These are phyloP conservation scores for Verticillium longisporum DNA, from an alignment of 2,329 filamentous ascomycete genomes.

Conservation along the genomic window DNA sequence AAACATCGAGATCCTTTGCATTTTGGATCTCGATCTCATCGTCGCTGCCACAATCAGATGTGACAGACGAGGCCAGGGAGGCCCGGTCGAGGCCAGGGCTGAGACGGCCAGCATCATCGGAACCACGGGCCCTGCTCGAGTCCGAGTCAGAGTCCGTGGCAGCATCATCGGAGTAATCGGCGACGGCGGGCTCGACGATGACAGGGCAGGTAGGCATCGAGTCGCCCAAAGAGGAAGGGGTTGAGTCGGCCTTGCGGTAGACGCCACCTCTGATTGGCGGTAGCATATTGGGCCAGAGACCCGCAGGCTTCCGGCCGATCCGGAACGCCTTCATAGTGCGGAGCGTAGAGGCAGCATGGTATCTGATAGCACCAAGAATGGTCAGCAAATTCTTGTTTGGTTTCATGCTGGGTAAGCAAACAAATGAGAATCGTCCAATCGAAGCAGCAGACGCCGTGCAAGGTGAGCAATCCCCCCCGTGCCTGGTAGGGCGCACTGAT, in stretches of 20 bases:
- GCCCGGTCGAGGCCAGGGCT: conserved; percentile 1
- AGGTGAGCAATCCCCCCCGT: neutral
- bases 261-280: conserved; percentile 51
- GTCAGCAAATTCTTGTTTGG: conserved; percentile 16
- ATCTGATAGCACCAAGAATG: conserved; percentile 32
- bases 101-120: neutral
- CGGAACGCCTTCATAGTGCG: conserved; percentile 53
- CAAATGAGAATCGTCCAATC: neutral
- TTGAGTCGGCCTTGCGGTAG: conserved; percentile 18
- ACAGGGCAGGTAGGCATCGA: conserved; percentile 1
- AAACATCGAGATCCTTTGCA: conserved; percentile 5
- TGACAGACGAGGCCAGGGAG: conserved; percentile 9
- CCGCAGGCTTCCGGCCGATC: conserved; percentile 47
- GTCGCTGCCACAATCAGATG: conserved; percentile 4
- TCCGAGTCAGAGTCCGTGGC: conserved; percentile 8
- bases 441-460: neutral
- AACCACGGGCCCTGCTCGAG: neutral
- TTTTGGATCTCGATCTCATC: neutral
- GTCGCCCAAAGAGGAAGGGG: conserved; percentile 7
- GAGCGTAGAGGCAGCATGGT: conserved; percentile 47
- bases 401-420: neutral
- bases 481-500: neutral
- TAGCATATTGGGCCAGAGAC: conserved; percentile 50
- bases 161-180: conserved; percentile 7
- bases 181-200: conserved; percentile 2